A percentile compares a stretch with the other conserved stretches of the same genome.
These are phyloP conservation scores for Ceratocystis colombiana DNA, from an alignment of 2,329 filamentous ascomycete genomes.

Conservation along the genomic window DNA sequence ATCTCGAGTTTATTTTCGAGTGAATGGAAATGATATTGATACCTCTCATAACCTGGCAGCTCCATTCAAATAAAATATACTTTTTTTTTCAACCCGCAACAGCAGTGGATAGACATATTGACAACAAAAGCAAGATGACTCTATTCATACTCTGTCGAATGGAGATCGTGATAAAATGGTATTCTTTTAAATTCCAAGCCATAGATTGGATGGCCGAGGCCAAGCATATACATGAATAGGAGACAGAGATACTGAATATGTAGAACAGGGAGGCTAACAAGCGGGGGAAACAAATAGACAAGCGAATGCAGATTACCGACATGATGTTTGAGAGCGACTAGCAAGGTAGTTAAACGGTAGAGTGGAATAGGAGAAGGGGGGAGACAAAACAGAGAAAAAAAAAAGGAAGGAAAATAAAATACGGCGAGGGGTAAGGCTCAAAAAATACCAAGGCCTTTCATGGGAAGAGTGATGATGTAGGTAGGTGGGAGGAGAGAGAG, in stretches of 20 bases:
- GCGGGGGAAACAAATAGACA: neutral
- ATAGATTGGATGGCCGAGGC: neutral
- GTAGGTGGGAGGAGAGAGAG: conserved; percentile 14
- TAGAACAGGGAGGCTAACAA: neutral
- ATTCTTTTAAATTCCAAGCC: neutral
- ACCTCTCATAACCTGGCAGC: neutral
- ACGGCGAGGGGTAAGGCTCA: neutral
- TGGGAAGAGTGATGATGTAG: too few relatives aligned
- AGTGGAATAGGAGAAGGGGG: neutral
- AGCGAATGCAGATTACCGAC: neutral
- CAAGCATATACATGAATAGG: neutral
- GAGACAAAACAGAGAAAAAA: neutral
- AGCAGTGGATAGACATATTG: too few relatives aligned
- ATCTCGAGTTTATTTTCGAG: neutral
- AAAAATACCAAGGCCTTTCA: neutral
- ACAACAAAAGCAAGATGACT: too few relatives aligned
- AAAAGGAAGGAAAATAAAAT: neutral
- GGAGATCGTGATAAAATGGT: neutral
- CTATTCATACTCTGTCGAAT: too few relatives aligned
- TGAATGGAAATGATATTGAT: conserved; percentile 2
- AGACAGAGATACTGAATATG: neutral
- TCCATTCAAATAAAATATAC: neutral
- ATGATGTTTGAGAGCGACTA: conserved; percentile 8
- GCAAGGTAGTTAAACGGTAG: neutral
- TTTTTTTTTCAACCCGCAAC: neutral